Base-by-base conservation (phyloP, 2,329 filamentous ascomycete genomes). In the Diaporthe eres region DNA sequence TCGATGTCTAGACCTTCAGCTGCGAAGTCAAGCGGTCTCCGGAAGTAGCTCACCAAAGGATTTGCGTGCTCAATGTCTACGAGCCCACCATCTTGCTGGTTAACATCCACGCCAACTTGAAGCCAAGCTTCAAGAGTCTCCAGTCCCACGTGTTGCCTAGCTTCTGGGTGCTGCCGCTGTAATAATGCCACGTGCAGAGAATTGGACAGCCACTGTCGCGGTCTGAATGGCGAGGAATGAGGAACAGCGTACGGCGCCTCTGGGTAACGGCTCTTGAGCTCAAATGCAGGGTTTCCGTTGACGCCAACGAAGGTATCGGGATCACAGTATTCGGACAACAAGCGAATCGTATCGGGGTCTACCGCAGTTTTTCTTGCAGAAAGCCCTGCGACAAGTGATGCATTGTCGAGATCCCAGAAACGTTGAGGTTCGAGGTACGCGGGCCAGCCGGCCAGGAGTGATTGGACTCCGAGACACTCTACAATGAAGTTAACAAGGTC, bases 81-180 rank as follows among this genome's bases (percentile, higher is more conserved):
- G 6, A 60, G 57, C 31, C 57, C 57, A 13, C 57, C 57, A 37
- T 60, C 57, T 37, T 22, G 31, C 17, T 60, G 31, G 19, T 60
- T 60, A 1, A 60, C 57, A 60, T 25, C 31, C 3, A 60, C 57
- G 3, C 57, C 57, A 31, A 39, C 57, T n/a, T 39, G n/a, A n/a
- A 39, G 57, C 57, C 57, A 60, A n/a, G 57, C 57, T 4, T 60
- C 57, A n/a, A 60, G 7, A 9, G 57, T 60, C 39, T 39, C 57
- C 31, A 60, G 19, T n/a, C 31, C 6, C 9, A 60, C 57, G 19
- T 60, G 17, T 37, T 37, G 31, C 19, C 57, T 60, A 13, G 57
- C 57, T 34, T 60, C 34, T 13, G 31, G 57, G 57, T 39, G 57
- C 10, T 60, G 57, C 31, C 57, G 31, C 19, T 22, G 57, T 19